Evolutionary conservation across 208 protist genomes (phyloP).

Genomic region (Acanthamoeba lenticulata): DNA sequence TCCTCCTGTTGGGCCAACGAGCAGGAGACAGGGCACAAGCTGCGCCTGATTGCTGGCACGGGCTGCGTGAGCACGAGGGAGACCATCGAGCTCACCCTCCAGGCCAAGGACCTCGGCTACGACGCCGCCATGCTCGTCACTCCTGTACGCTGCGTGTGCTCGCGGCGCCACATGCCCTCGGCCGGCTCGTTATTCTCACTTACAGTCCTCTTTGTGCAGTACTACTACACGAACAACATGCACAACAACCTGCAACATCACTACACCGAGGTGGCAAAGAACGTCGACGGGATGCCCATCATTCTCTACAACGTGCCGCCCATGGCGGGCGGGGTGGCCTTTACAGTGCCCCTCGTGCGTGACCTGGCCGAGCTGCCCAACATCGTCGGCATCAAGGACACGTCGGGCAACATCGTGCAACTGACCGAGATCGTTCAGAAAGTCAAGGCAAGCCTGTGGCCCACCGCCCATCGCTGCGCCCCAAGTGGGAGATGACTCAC

Average conservation of each 20-base stretch:
- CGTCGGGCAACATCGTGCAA: slow-evolving; percentile 53
- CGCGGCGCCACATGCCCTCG: too few relatives aligned
- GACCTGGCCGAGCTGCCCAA: slow-evolving; percentile 20
- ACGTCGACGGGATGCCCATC: background rate
- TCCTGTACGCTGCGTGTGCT: too few relatives aligned
- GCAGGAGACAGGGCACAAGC: background rate
- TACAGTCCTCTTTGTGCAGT: too few relatives aligned
- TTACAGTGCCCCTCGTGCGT: background rate
- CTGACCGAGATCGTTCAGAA: slow-evolving; percentile 35
- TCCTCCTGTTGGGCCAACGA: too few relatives aligned
- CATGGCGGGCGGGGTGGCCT: slow-evolving; percentile 34
- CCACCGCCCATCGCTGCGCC: background rate
- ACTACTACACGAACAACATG: slow-evolving; percentile 59
- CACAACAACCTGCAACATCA: slow-evolving; percentile 11
- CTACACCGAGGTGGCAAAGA: slow-evolving; percentile 38
- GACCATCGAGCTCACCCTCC: slow-evolving; percentile 45
- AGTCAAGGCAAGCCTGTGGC: background rate
- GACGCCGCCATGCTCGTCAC: slow-evolving; percentile 43
- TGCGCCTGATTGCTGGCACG: slow-evolving; percentile 14
- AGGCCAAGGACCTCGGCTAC: slow-evolving; percentile 12
- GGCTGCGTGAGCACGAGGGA: slow-evolving; percentile 53
- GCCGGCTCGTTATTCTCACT: too few relatives aligned
- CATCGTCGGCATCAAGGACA: slow-evolving; percentile 67
- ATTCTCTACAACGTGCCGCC: slow-evolving; percentile 62
- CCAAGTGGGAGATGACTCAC: background rate